These are phyloP conservation scores for Verbascum thapsus DNA, from an alignment of 257 asterid species.

Conservation along the genomic window DNA sequence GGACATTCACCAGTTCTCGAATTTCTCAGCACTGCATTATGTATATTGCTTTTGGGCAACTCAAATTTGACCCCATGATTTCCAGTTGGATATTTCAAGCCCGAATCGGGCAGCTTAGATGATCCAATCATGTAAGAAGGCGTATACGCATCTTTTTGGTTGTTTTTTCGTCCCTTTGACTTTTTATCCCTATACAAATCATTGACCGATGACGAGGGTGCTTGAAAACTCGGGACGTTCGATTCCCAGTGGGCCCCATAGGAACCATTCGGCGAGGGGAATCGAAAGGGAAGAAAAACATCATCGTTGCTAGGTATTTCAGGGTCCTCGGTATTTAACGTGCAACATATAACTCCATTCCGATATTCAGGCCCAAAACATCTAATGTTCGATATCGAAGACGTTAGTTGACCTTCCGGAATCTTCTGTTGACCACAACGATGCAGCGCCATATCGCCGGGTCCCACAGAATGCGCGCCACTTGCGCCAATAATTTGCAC, in stretches of 20 bases:
- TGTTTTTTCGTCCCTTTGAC: slow-evolving; percentile 38
- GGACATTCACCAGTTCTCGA: slow-evolving; percentile 28
- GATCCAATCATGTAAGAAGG: slow-evolving; percentile 36
- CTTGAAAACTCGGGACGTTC: slow-evolving; percentile 39
- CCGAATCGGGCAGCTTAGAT: slow-evolving; percentile 22
- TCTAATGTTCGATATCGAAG: slow-evolving; percentile 42
- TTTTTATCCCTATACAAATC: too few species aligned
- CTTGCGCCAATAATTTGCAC: slow-evolving; percentile 33
- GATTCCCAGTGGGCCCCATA: slow-evolving; percentile 39
- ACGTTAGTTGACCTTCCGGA: slow-evolving; percentile 38
- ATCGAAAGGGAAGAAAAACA: slow-evolving; percentile 71
- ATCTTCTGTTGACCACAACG: slow-evolving; percentile 24
- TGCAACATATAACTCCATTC: slow-evolving; percentile 73
- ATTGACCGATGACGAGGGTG: too few species aligned
- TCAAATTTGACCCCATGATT: slow-evolving; percentile 43
- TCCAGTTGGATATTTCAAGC: slow-evolving; percentile 27
- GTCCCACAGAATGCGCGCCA: slow-evolving; percentile 24
- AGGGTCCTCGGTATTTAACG: slow-evolving; percentile 65
- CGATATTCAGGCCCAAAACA: slow-evolving; percentile 56
- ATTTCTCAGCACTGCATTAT: slow-evolving; percentile 34
- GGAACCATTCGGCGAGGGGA: slow-evolving; percentile 47
- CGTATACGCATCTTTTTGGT: slow-evolving; percentile 27
- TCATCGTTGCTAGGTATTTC: slow-evolving; percentile 85
- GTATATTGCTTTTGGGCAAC: slow-evolving; percentile 40
- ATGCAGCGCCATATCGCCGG: slow-evolving; percentile 27